Evolutionary conservation across 345 rosid genomes (phyloP).

Genomic region (Salix purpurea): DNA sequence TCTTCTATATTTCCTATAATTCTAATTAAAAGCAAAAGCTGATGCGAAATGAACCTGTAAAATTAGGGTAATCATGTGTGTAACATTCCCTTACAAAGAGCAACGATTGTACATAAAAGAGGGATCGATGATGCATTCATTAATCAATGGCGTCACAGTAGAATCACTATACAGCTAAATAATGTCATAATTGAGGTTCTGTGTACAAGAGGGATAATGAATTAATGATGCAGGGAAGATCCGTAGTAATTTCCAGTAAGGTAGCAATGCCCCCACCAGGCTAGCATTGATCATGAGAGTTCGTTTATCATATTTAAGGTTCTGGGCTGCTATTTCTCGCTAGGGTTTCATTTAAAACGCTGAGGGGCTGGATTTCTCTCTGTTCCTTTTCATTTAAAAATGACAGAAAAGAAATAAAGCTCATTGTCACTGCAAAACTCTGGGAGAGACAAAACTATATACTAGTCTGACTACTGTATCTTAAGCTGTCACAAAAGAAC

Average conservation of each 20-base stretch:
- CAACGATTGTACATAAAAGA: background rate
- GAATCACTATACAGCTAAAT: too few relatives aligned
- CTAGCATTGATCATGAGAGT: background rate
- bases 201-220: background rate
- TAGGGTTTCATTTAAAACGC: background rate
- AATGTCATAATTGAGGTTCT: background rate
- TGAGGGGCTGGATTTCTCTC: background rate
- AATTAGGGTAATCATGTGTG: background rate
- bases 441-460: conserved; percentile 28
- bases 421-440: conserved; percentile 46
- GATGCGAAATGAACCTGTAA: background rate
- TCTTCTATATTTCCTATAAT: background rate
- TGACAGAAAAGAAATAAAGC: conserved; percentile 30
- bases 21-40: background rate
- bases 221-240: background rate
- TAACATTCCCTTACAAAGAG: background rate
- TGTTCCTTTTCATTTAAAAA: conserved; percentile 19
- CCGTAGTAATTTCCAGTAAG: background rate
- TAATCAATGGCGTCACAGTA: background rate
- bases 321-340: background rate
- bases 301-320: background rate
- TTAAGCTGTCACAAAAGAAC: conserved; percentile 39
- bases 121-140: background rate
- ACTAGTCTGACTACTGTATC: conserved; percentile 43
- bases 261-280: background rate